phyloP scores from a whole-genome alignment of 345 rosid species.

The Anastatica hierochuntica region DNA sequence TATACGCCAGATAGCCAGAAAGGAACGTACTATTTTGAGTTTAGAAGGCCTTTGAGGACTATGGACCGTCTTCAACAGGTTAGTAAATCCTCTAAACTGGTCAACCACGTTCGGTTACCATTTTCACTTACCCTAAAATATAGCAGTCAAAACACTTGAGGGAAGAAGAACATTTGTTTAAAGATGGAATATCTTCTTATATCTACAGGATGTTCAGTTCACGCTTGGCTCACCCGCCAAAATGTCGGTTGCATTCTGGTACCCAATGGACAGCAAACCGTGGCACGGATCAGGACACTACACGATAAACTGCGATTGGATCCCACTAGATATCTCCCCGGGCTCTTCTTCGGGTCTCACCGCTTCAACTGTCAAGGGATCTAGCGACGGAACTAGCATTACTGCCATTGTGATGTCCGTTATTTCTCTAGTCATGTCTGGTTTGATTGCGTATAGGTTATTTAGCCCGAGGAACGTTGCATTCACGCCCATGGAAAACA shows the following conservation, averaged over 20 bases:
- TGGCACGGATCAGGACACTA: slow-evolving; percentile 93
- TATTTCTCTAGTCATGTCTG: slow-evolving; percentile 46
- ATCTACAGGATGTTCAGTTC: slow-evolving; percentile 80
- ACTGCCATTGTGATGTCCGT: slow-evolving; percentile 57
- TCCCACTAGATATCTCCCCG: slow-evolving; percentile 47
- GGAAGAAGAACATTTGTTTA: background rate
- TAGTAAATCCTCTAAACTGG: slow-evolving; percentile 17
- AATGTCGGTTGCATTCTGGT: slow-evolving; percentile 92
- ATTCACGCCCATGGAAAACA: slow-evolving; percentile 40
- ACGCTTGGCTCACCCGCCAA: slow-evolving; percentile 54
- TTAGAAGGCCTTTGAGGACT: slow-evolving; percentile 87
- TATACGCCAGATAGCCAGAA: slow-evolving; percentile 52
- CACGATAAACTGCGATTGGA: slow-evolving; percentile 80
- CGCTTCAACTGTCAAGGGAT: slow-evolving; percentile 30
- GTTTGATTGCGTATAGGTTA: slow-evolving; percentile 50
- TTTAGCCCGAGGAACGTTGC: slow-evolving; percentile 25
- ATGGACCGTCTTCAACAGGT: slow-evolving; percentile 94
- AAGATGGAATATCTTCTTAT: background rate
- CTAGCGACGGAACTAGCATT: slow-evolving; percentile 44
- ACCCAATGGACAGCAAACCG: slow-evolving; percentile 60
- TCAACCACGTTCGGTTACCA: background rate
- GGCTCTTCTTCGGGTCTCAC: slow-evolving; percentile 29
- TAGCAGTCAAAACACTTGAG: no score
- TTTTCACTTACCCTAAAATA: background rate
- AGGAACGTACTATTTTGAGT: slow-evolving; percentile 80